Conservation (phyloP, 768 basidiomycete species). For the Calocybe gangraenosa region DNA sequence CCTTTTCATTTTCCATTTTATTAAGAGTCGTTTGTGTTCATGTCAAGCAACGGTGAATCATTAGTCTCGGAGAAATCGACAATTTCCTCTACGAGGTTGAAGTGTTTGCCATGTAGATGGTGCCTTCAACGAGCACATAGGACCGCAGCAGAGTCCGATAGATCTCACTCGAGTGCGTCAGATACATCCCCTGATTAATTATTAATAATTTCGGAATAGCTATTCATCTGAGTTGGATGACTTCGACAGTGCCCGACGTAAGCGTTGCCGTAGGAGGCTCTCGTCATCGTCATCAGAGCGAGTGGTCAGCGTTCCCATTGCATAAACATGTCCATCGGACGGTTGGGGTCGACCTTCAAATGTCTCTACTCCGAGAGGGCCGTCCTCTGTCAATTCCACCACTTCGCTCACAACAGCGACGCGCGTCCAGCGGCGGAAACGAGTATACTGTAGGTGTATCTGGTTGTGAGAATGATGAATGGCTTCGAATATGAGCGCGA, state of each 20-base stretch:
- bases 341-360: neutral
- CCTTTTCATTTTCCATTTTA: no score
- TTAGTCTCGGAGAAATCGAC: no score
- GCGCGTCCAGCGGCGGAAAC: slow-evolving; percentile 83
- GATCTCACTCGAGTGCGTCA: no score
- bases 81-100: no score
- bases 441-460: slow-evolving; percentile 62
- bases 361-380: slow-evolving; percentile 26
- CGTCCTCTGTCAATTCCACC: slow-evolving; percentile 48
- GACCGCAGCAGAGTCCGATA: no score
- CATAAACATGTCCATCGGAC: slow-evolving; percentile 8
- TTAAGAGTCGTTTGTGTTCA: no score
- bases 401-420: slow-evolving; percentile 75
- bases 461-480: slow-evolving; percentile 1
- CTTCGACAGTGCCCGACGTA: slow-evolving; percentile 24
- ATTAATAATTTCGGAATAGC: no score
- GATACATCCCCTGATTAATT: no score
- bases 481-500: neutral
- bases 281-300: slow-evolving; percentile 15
- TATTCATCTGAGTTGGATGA: slow-evolving; percentile 11
- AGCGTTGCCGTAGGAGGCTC: slow-evolving; percentile 23
- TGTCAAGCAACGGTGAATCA: no score
- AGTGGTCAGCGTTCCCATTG: slow-evolving; percentile 11
- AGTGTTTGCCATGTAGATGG: no score
- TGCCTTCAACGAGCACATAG: no score